Evolutionary conservation across 2,329 filamentous ascomycete species (phyloP).

Genomic region (Claviceps africana): DNA sequence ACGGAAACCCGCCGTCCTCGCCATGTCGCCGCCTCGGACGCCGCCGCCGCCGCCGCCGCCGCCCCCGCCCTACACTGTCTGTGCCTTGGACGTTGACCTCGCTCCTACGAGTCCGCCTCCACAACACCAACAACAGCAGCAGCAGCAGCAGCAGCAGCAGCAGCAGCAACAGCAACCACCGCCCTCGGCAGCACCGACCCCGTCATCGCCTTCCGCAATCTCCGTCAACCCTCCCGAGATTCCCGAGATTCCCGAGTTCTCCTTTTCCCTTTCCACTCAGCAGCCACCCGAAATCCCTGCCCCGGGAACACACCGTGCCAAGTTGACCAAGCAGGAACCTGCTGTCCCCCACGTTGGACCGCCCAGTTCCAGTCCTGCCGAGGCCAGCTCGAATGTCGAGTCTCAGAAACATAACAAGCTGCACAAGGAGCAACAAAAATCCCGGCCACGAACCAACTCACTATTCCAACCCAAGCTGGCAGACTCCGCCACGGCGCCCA

Average conservation of each 20-base stretch:
- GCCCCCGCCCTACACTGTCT: constrained; percentile 4
- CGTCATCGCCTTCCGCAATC: neutral
- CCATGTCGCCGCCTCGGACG: constrained; percentile 5
- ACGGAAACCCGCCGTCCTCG: constrained; percentile 12
- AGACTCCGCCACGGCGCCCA: constrained; percentile 9
- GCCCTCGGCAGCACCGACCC: neutral
- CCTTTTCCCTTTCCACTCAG: constrained; percentile 8
- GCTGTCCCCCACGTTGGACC: constrained; percentile 1
- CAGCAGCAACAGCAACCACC: neutral
- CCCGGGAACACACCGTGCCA: constrained; percentile 13
- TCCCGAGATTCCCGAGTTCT: constrained; percentile 10
- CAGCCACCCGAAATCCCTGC: constrained; percentile 16
- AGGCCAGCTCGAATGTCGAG: constrained; percentile 5
- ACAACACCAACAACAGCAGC: neutral
- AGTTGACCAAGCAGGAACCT: constrained; percentile 12
- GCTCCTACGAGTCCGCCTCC: neutral
- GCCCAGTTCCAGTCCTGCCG: neutral
- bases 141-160: neutral
- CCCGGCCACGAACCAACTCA: constrained; percentile 20
- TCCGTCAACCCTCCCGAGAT: constrained; percentile 9
- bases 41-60: constrained; percentile 13
- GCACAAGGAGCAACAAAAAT: constrained; percentile 16
- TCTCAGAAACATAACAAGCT: constrained; percentile 15
- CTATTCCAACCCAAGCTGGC: constrained; percentile 14
- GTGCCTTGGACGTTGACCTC: constrained; percentile 6